Conservation (phyloP, 192 early-diverging fungal species). For the Rhizophlyctis rosea region DNA sequence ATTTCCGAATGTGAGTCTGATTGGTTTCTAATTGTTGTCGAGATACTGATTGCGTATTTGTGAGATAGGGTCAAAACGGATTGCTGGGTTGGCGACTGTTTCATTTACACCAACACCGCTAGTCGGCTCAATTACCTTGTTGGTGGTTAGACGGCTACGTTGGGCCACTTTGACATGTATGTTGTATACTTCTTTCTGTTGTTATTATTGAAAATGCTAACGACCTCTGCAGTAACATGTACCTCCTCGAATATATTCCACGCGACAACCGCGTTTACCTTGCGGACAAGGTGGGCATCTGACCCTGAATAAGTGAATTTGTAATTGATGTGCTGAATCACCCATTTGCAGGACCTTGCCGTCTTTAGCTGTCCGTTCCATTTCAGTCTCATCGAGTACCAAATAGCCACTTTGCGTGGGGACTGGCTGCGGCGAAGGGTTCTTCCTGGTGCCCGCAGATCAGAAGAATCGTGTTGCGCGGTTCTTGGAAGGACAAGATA, state of each 20-base stretch:
- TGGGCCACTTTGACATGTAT: slow-evolving; percentile 93
- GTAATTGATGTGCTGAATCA: too few species aligned
- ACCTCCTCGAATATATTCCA: slow-evolving; percentile 91
- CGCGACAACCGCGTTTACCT: slow-evolving; percentile 92
- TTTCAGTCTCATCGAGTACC: slow-evolving; percentile 94
- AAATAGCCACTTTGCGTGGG: slow-evolving; percentile 93
- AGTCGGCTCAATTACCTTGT: slow-evolving; percentile 97
- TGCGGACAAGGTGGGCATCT: slow-evolving; percentile 68
- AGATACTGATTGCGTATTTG: slow-evolving; percentile 8
- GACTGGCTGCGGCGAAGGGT: slow-evolving; percentile 78
- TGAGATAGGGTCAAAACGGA: slow-evolving; percentile 80
- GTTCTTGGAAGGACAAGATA: slow-evolving; percentile 87
- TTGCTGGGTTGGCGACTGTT: slow-evolving; percentile 98
- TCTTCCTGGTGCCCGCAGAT: slow-evolving; percentile 81
- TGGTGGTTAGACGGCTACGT: slow-evolving; percentile 87
- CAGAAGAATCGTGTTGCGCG: slow-evolving; percentile 89
- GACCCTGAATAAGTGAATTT: too few species aligned
- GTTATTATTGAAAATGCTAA: too few species aligned
- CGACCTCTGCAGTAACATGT: slow-evolving; percentile 60
- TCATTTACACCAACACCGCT: slow-evolving; percentile 89
- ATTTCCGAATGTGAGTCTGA: too few species aligned
- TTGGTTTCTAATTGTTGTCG: too few species aligned
- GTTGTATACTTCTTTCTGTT: too few species aligned
- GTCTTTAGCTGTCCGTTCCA: slow-evolving; percentile 89
- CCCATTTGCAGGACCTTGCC: slow-evolving; percentile 74